Base-by-base conservation (phyloP, 148 eudicot species). In the Polygonum aviculare region DNA sequence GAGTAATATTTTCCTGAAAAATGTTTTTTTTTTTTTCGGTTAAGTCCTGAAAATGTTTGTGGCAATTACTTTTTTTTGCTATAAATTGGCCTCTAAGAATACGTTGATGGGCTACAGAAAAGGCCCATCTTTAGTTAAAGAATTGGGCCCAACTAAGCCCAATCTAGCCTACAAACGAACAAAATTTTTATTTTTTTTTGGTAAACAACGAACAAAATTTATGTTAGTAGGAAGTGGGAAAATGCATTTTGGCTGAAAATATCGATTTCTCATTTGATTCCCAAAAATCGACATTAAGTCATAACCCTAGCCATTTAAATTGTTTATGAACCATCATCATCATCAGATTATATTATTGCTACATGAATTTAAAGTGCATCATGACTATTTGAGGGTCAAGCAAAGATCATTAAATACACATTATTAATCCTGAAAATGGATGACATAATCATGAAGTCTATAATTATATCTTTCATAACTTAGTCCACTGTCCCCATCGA, bases 381-480 rank as follows among this genome's bases (percentile, higher is more conserved):
- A 31, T 26, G 26, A 62, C 69, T 31, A 12, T 62, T 26, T 12
- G 38, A 62, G 38, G 39, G 69, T 62, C 69, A 31, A 9, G 14
- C 39, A 9, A 62, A 62, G 38, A 62, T 62, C 38, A 85, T 31
- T 59, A 33, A 9, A 2, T 38, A 73, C 38, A 19, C 65, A 60
- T 69, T 7, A 14, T 74, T 35, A 49, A 36, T 59, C 54, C 14
- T 33, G 49, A 31, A 40, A 19, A 55, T 65, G 36, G 35, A 19
- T 11, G 44, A 55, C 76, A 47, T 45, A 57, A 72, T 22, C 54
- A 39, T 71, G 12, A 44, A 72, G 49, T 62, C 38, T 62, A 62
- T 62, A 26, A 62, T 62, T 54, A 12, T 3, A 62, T 62, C 21
- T 31, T 54, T 62, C 69, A 62, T 62, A 62, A 11, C 38, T 62